Percentiles rank a stretch among this genome's conserved stretches.
These are phyloP conservation scores for Pyrenophora graminea DNA, from an alignment of 2,329 filamentous ascomycete species.

Conservation along the genomic window DNA sequence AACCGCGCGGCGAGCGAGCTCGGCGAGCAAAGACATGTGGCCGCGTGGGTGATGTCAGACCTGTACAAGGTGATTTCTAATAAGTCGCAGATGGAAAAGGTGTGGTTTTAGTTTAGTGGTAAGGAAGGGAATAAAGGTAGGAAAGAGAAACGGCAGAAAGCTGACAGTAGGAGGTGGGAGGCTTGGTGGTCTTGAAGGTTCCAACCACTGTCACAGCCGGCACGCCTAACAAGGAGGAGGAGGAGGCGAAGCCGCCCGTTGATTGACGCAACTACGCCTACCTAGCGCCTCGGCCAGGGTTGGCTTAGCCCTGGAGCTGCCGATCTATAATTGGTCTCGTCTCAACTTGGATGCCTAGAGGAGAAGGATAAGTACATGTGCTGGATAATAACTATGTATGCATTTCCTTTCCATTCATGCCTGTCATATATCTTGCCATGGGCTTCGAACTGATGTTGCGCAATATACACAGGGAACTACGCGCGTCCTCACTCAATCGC, in stretches of 20 bases:
- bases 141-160: constrained; percentile 9
- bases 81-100: not conserved
- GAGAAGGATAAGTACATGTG: not conserved
- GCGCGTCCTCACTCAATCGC: not conserved
- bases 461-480: too few relatives aligned
- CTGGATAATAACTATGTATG: not conserved
- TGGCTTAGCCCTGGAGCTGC: constrained; percentile 11
- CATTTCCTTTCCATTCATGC: not conserved
- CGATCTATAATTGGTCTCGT: constrained; percentile 23
- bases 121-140: constrained; percentile 1
- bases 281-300: constrained; percentile 15
- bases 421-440: not conserved
- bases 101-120: not conserved
- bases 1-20: constrained; percentile 39
- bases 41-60: not conserved
- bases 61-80: not conserved
- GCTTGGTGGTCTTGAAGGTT: constrained; percentile 13
- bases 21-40: constrained; percentile 30
- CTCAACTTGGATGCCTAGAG: constrained; percentile 2
- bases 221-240: constrained; percentile 18
- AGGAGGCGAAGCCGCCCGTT: constrained; percentile 22
- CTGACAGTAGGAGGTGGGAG: not conserved
- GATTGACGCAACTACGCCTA: constrained; percentile 19
- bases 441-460: too few relatives aligned
- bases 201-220: constrained; percentile 13